Conservation (phyloP, 768 basidiomycete species). For the Suillus placidus region DNA sequence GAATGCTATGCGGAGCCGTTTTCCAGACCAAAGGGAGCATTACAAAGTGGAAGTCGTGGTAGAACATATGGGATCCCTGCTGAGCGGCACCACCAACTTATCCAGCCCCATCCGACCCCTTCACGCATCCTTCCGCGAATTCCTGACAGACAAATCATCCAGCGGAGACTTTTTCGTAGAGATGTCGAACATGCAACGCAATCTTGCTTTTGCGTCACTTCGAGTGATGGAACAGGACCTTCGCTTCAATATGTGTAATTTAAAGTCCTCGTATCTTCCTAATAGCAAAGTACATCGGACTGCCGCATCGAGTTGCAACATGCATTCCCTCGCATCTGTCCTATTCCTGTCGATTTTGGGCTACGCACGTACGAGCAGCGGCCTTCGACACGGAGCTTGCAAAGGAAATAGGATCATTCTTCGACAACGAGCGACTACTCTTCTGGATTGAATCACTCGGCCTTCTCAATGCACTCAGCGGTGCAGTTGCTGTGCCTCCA, state of each 20-base stretch:
- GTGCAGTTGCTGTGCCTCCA: neutral
- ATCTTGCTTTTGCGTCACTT: conserved; percentile 21
- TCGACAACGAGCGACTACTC: conserved; percentile 12
- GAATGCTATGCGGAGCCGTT: neutral
- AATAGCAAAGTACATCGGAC: conserved; percentile 28
- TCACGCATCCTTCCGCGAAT: conserved; percentile 34
- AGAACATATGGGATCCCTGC: conserved; percentile 3
- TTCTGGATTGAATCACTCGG: conserved; percentile 11
- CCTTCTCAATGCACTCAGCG: neutral
- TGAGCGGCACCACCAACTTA: conserved; percentile 7
- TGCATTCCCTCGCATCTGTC: conserved; percentile 10
- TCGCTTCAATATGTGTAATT: conserved; percentile 38
- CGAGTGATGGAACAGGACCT: conserved; percentile 31
- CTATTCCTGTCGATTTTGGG: conserved; percentile 19
- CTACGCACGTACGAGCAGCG: conserved; percentile 9
- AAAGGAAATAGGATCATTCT: conserved; percentile 4
- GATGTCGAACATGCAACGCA: neutral
- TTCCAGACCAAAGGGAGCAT: neutral
- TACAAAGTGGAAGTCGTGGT: neutral
- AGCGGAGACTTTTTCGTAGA: conserved; percentile 20
- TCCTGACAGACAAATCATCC: conserved; percentile 18
- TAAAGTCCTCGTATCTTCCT: conserved; percentile 31
- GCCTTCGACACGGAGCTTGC: neutral
- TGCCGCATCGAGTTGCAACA: neutral
- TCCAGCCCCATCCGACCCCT: conserved; percentile 18